Conservation (phyloP, 1,139 yeast genomes). For the Debaryomycetaceae sp. region DNA sequence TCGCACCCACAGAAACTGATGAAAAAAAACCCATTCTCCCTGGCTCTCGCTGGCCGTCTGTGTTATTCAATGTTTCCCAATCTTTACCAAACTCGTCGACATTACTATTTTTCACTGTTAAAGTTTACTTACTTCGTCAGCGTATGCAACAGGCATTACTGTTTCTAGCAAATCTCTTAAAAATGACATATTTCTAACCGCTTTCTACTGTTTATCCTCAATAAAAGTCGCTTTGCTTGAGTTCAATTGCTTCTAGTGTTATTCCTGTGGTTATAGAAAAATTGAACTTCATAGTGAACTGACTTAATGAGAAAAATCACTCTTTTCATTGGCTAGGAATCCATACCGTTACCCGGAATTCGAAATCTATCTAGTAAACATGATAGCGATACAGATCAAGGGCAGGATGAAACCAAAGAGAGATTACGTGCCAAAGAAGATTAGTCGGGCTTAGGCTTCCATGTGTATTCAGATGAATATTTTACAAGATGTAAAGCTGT, state of each 20-base stretch:
- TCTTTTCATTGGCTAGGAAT: slow-evolving; percentile 22
- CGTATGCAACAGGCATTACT: slow-evolving; percentile 80
- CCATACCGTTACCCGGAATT: slow-evolving; percentile 11
- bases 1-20: too few relatives aligned
- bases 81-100: neutral
- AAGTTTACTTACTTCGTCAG: slow-evolving; percentile 64
- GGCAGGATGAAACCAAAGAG: too few relatives aligned
- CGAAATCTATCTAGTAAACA: too few relatives aligned
- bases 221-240: neutral
- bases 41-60: too few relatives aligned
- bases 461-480: too few relatives aligned
- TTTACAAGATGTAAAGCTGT: too few relatives aligned
- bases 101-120: neutral
- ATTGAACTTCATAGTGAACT: neutral
- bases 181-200: slow-evolving; percentile 41
- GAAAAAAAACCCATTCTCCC: too few relatives aligned
- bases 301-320: slow-evolving; percentile 20
- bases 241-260: neutral
- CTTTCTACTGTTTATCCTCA: neutral
- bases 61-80: too few relatives aligned
- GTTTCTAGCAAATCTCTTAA: slow-evolving; percentile 79
- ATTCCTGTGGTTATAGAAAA: neutral
- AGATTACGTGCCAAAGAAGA: too few relatives aligned
- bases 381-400: too few relatives aligned
- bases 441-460: too few relatives aligned